A percentile compares a stretch with the other conserved stretches of the same genome.
These are phyloP conservation scores for Uromyces viciae-fabae DNA, from an alignment of 1,284 basidiomycete genomes.

Conservation along the genomic window DNA sequence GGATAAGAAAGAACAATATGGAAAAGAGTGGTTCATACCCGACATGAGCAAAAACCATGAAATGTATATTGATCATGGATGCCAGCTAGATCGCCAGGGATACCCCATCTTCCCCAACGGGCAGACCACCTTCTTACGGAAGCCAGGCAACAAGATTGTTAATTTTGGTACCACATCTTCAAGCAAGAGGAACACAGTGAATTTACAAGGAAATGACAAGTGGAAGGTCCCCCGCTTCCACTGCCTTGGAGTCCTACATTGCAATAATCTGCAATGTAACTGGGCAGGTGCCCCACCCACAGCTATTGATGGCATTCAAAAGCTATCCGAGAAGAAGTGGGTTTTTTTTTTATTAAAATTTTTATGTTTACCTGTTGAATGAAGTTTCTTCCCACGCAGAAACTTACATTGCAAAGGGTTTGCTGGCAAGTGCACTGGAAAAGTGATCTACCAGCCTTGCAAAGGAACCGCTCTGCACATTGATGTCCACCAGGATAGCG, in stretches of 20 bases:
- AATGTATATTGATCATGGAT: neutral
- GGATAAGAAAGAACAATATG: too few relatives aligned
- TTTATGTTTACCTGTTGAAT: too few relatives aligned
- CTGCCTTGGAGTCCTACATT: too few relatives aligned
- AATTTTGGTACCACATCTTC: constrained; percentile 6
- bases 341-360: too few relatives aligned
- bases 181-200: too few relatives aligned
- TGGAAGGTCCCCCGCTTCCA: too few relatives aligned
- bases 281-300: too few relatives aligned
- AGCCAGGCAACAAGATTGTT: neutral
- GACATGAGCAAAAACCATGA: neutral
- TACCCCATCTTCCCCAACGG: neutral
- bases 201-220: too few relatives aligned
- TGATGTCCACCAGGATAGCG: neutral
- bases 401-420: neutral
- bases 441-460: neutral
- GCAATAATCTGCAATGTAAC: too few relatives aligned
- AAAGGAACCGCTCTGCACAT: neutral
- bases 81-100: neutral
- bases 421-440: neutral
- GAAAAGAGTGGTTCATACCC: neutral
- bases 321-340: too few relatives aligned
- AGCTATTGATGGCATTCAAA: too few relatives aligned
- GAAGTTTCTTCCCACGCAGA: too few relatives aligned
- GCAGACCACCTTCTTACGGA: neutral